Conservation (phyloP, 2,329 filamentous ascomycete genomes). For the Phoma sp. region DNA sequence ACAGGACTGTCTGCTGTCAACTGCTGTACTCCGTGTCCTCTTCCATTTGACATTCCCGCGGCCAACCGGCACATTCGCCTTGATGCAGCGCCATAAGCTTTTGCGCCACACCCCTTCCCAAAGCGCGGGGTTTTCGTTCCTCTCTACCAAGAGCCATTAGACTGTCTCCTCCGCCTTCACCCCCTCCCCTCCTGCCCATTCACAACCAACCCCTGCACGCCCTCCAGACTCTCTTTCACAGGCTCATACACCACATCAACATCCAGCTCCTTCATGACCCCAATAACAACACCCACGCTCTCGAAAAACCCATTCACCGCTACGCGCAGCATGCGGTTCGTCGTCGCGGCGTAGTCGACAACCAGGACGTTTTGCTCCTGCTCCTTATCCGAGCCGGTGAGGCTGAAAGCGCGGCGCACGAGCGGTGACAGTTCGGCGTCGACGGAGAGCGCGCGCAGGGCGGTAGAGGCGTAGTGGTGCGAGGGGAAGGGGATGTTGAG, state of each 20-base stretch:
- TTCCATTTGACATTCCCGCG: background rate
- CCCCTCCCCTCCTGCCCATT: slow-evolving; percentile 41
- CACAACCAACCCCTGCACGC: slow-evolving; percentile 72
- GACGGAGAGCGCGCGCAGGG: slow-evolving; percentile 77
- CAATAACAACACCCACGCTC: slow-evolving; percentile 79
- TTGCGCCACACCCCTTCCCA: too few relatives aligned
- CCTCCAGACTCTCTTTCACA: slow-evolving; percentile 53
- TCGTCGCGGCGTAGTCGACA: slow-evolving; percentile 83
- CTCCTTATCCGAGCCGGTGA: slow-evolving; percentile 42
- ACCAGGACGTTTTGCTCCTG: slow-evolving; percentile 61
- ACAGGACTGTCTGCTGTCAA: too few relatives aligned
- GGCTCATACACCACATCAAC: slow-evolving; percentile 72
- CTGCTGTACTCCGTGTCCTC: background rate
- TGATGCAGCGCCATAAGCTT: too few relatives aligned
- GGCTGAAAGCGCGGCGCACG: slow-evolving; percentile 73
- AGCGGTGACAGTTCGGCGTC: slow-evolving; percentile 88
- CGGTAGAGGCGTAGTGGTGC: slow-evolving; percentile 75
- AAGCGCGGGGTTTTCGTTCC: background rate
- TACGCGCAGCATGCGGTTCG: slow-evolving; percentile 94
- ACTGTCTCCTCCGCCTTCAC: background rate
- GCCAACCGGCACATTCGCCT: too few relatives aligned
- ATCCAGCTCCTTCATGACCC: slow-evolving; percentile 90
- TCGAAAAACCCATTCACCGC: slow-evolving; percentile 97
- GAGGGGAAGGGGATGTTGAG: slow-evolving; percentile 84
- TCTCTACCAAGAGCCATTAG: background rate